Percentiles rank a stretch among this genome's conserved stretches.
Evolutionary conservation across 805 yeast genomes (phyloP).

Genomic region (Saturnispora galanensis): DNA sequence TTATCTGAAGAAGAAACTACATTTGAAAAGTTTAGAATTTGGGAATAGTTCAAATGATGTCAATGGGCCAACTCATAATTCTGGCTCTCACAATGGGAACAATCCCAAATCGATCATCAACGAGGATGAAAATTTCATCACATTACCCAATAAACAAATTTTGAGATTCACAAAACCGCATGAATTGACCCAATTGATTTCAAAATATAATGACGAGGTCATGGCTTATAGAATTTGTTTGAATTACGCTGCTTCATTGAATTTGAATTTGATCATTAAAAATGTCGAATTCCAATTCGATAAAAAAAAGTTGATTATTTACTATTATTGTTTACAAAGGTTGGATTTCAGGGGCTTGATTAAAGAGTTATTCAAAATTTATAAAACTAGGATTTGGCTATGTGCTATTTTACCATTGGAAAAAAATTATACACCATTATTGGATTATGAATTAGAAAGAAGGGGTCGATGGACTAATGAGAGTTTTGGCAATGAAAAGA

Average conservation of each 20-base stretch:
- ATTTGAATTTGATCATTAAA: slow-evolving; percentile 47
- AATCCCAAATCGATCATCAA: slow-evolving; percentile 30
- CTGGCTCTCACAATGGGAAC: slow-evolving; percentile 10
- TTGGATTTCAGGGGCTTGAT: slow-evolving; percentile 67
- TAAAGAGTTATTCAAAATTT: slow-evolving; percentile 62
- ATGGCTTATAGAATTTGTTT: slow-evolving; percentile 60
- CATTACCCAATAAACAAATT: slow-evolving; percentile 71
- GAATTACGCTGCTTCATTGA: slow-evolving; percentile 30
- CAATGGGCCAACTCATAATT: slow-evolving; percentile 18
- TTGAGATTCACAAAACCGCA: slow-evolving; percentile 66
- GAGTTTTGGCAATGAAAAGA: slow-evolving; percentile 22
- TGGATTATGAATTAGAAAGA: slow-evolving; percentile 24
- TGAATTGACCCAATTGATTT: slow-evolving; percentile 52
- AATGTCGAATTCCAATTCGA: slow-evolving; percentile 80
- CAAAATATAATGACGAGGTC: slow-evolving; percentile 61
- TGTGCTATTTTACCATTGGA: slow-evolving; percentile 54
- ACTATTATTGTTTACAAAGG: slow-evolving; percentile 54
- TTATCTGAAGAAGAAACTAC: slow-evolving; percentile 65
- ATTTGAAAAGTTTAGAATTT: slow-evolving; percentile 40
- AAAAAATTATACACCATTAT: slow-evolving; percentile 22
- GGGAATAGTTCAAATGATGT: slow-evolving; percentile 19
- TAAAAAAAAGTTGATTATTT: slow-evolving; percentile 65
- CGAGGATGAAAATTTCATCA: slow-evolving; percentile 49
- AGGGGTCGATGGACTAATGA: slow-evolving; percentile 6
- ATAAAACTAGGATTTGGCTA: slow-evolving; percentile 75